Conservation (phyloP, 805 yeast species). For the Nakazawaea holstii region DNA sequence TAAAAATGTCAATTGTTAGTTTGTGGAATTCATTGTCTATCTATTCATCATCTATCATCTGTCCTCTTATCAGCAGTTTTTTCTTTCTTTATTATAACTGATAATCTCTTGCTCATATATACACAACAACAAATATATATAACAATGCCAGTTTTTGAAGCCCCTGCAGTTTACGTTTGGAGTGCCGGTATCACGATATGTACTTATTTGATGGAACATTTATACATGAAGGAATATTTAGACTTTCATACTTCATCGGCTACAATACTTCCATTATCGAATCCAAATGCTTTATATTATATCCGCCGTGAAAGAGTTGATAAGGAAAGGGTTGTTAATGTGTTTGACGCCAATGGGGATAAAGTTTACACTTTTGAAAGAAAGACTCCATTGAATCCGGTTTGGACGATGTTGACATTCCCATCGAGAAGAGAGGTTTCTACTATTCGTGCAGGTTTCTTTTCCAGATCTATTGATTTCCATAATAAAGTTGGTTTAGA, state of each 20-base stretch:
- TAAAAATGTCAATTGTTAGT: neutral
- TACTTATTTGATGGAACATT: conserved; percentile 37
- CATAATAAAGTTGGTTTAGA: conserved; percentile 39
- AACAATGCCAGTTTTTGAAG: conserved; percentile 37
- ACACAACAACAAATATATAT: no score
- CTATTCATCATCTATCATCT: neutral
- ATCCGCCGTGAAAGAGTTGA: conserved; percentile 46
- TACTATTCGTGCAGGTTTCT: conserved; percentile 43
- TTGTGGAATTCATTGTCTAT: neutral
- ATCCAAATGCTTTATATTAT: conserved; percentile 35
- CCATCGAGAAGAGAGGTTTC: conserved; percentile 45
- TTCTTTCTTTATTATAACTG: neutral
- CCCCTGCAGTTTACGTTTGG: conserved; percentile 41
- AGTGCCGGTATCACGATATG: conserved; percentile 32
- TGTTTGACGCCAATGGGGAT: conserved; percentile 33
- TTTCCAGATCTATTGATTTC: conserved; percentile 40
- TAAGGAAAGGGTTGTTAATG: conserved; percentile 39
- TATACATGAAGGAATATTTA: conserved; percentile 31
- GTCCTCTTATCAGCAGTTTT: conserved; percentile 8
- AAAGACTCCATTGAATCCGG: conserved; percentile 38
- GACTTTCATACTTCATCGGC: conserved; percentile 36
- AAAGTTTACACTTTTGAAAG: conserved; percentile 49
- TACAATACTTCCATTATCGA: conserved; percentile 32
- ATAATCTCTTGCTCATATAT: neutral
- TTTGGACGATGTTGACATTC: conserved; percentile 43